Conservation (phyloP, 2,329 filamentous ascomycete species). For the Colletotrichum chlorophyti region DNA sequence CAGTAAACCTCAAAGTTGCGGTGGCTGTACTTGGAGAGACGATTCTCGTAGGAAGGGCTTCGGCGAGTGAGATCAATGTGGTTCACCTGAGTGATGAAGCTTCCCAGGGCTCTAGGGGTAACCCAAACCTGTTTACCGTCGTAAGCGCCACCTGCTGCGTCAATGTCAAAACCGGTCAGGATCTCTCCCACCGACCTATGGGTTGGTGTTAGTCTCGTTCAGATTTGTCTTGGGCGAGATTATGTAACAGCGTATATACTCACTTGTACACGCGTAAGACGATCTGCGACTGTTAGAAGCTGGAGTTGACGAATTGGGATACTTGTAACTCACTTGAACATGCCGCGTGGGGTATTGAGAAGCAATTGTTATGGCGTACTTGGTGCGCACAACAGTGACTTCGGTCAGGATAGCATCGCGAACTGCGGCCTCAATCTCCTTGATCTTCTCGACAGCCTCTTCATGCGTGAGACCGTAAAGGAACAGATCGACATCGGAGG, state of each 20-base stretch:
- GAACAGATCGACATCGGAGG: conserved; percentile 88
- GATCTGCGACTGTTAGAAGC: conserved; percentile 57
- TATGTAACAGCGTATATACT: conserved; percentile 55
- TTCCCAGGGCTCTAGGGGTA: conserved; percentile 76
- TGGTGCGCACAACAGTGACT: conserved; percentile 83
- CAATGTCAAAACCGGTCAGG: conserved; percentile 87
- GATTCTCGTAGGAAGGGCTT: conserved; percentile 87
- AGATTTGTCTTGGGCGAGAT: conserved; percentile 60
- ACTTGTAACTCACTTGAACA: conserved; percentile 58
- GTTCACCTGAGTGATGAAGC: conserved; percentile 84
- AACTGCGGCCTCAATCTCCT: conserved; percentile 78
- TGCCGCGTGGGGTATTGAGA: conserved; percentile 85
- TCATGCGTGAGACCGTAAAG: conserved; percentile 81
- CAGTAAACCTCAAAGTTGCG: conserved; percentile 87
- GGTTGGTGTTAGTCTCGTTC: not conserved
- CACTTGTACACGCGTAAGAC: conserved; percentile 87
- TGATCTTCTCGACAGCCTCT: conserved; percentile 82
- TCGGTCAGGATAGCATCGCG: conserved; percentile 82
- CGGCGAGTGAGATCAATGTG: conserved; percentile 79
- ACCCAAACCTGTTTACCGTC: conserved; percentile 82
- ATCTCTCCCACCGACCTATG: conserved; percentile 51
- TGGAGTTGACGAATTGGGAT: not conserved
- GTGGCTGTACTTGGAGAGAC: conserved; percentile 84
- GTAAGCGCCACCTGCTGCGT: conserved; percentile 82
- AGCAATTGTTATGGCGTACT: conserved; percentile 86